Conservation (phyloP, 495 filamentous ascomycete species). For the Lasiosphaeriaceae sp. region DNA sequence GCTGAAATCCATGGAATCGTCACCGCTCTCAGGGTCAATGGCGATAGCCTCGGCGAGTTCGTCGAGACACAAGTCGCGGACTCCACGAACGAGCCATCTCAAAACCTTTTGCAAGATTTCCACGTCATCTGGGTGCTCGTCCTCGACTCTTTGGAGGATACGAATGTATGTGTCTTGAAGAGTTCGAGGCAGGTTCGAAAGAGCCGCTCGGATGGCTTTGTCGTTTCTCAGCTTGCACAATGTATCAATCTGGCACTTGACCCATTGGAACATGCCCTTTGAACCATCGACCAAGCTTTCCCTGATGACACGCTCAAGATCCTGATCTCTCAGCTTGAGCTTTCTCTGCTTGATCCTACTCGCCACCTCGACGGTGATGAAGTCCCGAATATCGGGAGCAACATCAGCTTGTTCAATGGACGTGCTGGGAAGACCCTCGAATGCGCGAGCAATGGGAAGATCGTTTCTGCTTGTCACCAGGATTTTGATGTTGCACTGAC, state of each 20-base stretch:
- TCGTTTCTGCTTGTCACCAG: constrained; percentile 7
- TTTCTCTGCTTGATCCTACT: neutral
- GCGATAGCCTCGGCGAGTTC: constrained; percentile 25
- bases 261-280: constrained; percentile 37
- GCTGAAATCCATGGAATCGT: constrained; percentile 5
- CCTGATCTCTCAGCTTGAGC: neutral
- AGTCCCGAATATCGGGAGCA: neutral
- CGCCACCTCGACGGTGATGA: neutral
- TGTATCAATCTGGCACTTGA: constrained; percentile 31
- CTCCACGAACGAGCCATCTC: constrained; percentile 11
- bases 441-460: constrained; percentile 2
- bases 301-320: neutral
- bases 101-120: constrained; percentile 3
- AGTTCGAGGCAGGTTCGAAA: constrained; percentile 29
- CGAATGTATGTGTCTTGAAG: constrained; percentile 33
- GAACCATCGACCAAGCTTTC: constrained; percentile 7
- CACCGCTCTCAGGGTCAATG: constrained; percentile 6
- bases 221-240: constrained; percentile 33
- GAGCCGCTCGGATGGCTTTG: constrained; percentile 29
- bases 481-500: constrained; percentile 2
- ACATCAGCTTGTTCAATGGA: constrained; percentile 4
- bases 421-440: constrained; percentile 4
- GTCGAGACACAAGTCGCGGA: constrained; percentile 13
- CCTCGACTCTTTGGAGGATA: constrained; percentile 19
- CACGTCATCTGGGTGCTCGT: constrained; percentile 11